Evolutionary conservation across 176 grass and related monocot species (phyloP).

Genomic region (Thinopyrum elongatum): DNA sequence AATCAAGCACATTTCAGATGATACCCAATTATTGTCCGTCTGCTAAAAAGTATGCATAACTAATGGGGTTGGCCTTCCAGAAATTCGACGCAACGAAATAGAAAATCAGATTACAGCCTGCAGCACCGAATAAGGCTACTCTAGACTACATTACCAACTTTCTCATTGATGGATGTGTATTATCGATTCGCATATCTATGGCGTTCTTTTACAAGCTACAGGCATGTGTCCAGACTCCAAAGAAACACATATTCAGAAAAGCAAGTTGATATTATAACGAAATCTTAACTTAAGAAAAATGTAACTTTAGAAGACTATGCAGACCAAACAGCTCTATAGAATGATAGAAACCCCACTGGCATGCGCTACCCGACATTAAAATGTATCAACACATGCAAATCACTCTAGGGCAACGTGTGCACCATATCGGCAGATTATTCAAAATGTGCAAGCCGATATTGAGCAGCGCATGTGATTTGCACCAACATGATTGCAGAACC

Average conservation of each 20-base stretch:
- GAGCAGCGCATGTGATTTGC: not conserved
- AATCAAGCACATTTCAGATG: conserved; percentile 29
- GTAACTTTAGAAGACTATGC: not conserved
- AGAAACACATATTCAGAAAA: not conserved
- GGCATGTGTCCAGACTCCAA: not conserved
- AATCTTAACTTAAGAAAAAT: not conserved
- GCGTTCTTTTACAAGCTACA: not conserved
- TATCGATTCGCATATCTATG: not conserved
- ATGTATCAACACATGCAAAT: not conserved
- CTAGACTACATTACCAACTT: not conserved
- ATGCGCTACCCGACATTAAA: conserved; percentile 4
- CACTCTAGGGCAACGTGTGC: not conserved
- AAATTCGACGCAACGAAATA: not conserved
- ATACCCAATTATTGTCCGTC: conserved; percentile 8
- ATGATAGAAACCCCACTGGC: not conserved
- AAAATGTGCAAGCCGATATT: not conserved
- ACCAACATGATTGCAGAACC: not conserved
- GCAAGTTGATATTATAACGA: not conserved
- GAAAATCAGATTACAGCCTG: conserved; percentile 10
- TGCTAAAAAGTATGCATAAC: not conserved
- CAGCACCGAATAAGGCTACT: conserved; percentile 1
- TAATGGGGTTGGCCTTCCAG: not conserved
- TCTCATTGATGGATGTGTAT: not conserved
- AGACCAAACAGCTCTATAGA: conserved; percentile 15
- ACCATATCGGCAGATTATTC: not conserved